Conservation (phyloP, 1,284 basidiomycete species). For the Leccinum holopus region DNA sequence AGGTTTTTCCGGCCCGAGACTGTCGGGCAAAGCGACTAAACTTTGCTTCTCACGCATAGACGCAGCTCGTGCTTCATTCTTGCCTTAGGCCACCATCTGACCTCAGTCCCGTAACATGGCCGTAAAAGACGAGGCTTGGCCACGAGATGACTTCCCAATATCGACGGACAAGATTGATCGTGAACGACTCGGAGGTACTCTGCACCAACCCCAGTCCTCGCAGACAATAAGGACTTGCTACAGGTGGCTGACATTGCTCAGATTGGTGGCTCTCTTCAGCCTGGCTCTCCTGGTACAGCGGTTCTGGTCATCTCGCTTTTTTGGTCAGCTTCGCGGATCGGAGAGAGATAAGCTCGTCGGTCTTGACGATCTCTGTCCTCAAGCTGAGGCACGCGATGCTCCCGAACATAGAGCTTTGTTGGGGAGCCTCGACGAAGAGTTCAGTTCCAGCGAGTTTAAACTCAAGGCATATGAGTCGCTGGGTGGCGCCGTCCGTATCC, state of each 20-base stretch:
- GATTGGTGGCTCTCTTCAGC: background rate
- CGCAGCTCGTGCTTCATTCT: too few species aligned
- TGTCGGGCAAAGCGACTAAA: too few species aligned
- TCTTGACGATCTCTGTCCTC: background rate
- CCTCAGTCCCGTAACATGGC: too few species aligned
- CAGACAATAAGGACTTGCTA: background rate
- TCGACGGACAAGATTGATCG: background rate
- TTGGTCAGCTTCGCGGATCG: background rate
- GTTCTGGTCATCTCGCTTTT: background rate
- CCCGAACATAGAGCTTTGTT: background rate
- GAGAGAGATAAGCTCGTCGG: background rate
- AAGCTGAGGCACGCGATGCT: background rate
- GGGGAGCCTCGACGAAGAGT: background rate
- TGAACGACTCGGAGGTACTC: background rate
- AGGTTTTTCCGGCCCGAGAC: too few species aligned
- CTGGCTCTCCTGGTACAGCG: background rate
- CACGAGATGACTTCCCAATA: background rate
- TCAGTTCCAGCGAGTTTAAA: background rate
- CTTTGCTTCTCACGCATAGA: too few species aligned
- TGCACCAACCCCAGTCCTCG: background rate
- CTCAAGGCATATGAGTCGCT: background rate
- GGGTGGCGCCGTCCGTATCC: background rate
- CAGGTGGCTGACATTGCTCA: background rate
- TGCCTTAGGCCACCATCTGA: too few species aligned
- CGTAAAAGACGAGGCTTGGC: background rate